A percentile compares a stretch with the other conserved stretches of the same genome.
These are phyloP conservation scores for Zygosaccharomyces gambellarensis DNA, from an alignment of 805 yeast genomes.

Conservation along the genomic window DNA sequence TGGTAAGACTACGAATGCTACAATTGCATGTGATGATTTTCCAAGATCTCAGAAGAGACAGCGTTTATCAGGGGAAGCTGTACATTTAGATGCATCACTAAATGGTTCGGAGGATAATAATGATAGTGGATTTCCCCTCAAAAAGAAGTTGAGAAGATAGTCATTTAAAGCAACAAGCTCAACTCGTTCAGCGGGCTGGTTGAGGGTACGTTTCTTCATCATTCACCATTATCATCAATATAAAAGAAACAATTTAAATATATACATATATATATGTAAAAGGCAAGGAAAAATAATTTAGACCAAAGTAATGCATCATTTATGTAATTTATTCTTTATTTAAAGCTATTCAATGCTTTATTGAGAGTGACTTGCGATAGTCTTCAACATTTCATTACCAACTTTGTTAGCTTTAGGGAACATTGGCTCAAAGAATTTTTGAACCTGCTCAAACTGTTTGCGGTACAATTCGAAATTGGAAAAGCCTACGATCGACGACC, in stretches of 20 bases:
- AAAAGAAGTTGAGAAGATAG: conserved; percentile 7
- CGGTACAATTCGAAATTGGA: conserved; percentile 73
- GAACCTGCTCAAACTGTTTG: conserved; percentile 70
- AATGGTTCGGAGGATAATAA: not conserved
- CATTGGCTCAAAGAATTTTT: conserved; percentile 79
- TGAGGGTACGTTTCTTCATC: not conserved
- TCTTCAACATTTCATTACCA: conserved; percentile 92
- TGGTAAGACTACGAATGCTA: conserved; percentile 1
- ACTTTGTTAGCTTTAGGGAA: conserved; percentile 80
- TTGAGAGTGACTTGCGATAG: conserved; percentile 39
- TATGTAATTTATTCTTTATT: not conserved
- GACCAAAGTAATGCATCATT: conserved; percentile 3
- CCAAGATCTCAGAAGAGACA: conserved; percentile 3
- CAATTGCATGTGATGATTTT: conserved; percentile 17
- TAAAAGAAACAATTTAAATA: not conserved
- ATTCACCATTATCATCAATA: not conserved
- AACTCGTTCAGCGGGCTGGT: conserved; percentile 1
- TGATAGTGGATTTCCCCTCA: not conserved
- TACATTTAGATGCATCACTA: not conserved
- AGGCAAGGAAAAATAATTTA: not conserved
- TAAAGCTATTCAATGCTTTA: not conserved
- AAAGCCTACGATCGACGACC: conserved; percentile 77
- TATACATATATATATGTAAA: conserved; percentile 2
- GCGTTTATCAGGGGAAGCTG: not conserved
- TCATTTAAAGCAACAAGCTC: not conserved